These are phyloP conservation scores for Dactylellina drechsleri DNA, from an alignment of 2,329 filamentous ascomycete species.

Conservation along the genomic window DNA sequence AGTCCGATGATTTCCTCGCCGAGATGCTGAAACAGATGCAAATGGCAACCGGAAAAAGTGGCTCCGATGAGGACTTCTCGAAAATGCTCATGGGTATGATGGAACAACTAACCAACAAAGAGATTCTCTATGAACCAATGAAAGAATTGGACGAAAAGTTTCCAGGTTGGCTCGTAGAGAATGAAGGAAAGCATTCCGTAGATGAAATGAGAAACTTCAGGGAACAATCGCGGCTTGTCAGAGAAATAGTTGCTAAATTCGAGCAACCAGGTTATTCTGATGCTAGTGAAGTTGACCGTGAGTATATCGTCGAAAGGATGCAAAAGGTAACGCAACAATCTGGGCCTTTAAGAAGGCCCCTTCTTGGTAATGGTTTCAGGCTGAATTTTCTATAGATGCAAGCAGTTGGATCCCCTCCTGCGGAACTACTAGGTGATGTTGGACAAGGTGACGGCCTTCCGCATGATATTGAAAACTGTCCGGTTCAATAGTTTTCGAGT, in stretches of 20 bases:
- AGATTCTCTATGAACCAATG: slow-evolving; percentile 98
- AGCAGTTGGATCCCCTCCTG: slow-evolving; percentile 87
- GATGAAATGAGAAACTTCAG: slow-evolving; percentile 83
- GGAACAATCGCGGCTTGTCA: slow-evolving; percentile 80
- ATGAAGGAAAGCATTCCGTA: slow-evolving; percentile 71
- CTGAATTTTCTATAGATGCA: slow-evolving; percentile 77
- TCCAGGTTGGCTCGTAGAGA: slow-evolving; percentile 85
- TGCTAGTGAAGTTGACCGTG: slow-evolving; percentile 79
- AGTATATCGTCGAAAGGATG: slow-evolving; percentile 97
- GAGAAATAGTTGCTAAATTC: slow-evolving; percentile 88
- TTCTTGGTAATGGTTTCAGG: too few relatives aligned
- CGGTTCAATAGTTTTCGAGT: slow-evolving; percentile 67
- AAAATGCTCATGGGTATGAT: slow-evolving; percentile 98
- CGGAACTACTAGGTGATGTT: slow-evolving; percentile 91
- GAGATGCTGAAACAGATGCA: slow-evolving; percentile 92
- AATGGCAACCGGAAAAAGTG: slow-evolving; percentile 68
- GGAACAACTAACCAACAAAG: slow-evolving; percentile 98
- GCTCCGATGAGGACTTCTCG: slow-evolving; percentile 83
- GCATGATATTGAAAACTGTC: slow-evolving; percentile 70
- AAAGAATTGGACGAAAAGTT: slow-evolving; percentile 95
- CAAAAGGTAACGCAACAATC: slow-evolving; percentile 75
- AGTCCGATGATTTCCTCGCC: slow-evolving; percentile 82
- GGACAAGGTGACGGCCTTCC: slow-evolving; percentile 78
- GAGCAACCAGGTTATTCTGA: slow-evolving; percentile 84
- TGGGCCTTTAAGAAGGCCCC: too few relatives aligned